Conservation (phyloP, 2,329 filamentous ascomycete genomes). For the Nemania sp. region DNA sequence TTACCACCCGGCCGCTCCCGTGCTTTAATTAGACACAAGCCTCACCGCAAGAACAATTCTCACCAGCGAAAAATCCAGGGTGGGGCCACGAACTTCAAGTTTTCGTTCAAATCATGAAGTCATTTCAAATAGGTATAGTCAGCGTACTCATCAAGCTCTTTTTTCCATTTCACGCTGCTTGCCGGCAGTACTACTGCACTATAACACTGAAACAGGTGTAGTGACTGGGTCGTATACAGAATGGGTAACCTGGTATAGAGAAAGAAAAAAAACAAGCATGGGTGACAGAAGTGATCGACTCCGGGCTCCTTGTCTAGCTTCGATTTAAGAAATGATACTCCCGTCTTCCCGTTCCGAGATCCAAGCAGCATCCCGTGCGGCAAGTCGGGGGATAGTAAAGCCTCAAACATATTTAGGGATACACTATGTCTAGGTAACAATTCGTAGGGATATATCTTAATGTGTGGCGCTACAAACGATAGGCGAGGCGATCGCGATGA, state of each 20-base stretch:
- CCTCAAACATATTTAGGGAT: constrained; percentile 20
- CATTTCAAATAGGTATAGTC: constrained; percentile 28
- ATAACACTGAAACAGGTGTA: constrained; percentile 10
- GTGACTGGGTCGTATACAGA: not conserved
- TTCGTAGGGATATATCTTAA: constrained; percentile 13
- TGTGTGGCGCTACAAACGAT: constrained; percentile 41
- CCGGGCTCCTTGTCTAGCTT: constrained; percentile 41
- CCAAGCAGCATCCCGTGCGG: constrained; percentile 38
- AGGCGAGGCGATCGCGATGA: constrained; percentile 34
- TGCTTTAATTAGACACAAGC: constrained; percentile 38
- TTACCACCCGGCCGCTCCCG: constrained; percentile 20
- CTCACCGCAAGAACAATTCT: constrained; percentile 38
- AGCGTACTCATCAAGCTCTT: constrained; percentile 5
- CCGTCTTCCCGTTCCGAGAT: constrained; percentile 49
- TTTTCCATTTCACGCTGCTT: constrained; percentile 7
- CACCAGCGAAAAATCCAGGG: constrained; percentile 21
- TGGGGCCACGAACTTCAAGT: constrained; percentile 22
- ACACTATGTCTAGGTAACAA: not conserved
- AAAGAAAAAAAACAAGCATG: constrained; percentile 16
- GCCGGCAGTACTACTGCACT: constrained; percentile 7
- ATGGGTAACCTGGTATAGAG: constrained; percentile 5
- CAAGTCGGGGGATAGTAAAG: constrained; percentile 30
- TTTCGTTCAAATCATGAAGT: constrained; percentile 16
- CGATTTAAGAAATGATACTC: constrained; percentile 46
- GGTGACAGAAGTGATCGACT: constrained; percentile 35